These are phyloP conservation scores for Aschersonia sp. DNA, from an alignment of 2,329 filamentous ascomycete species.

Conservation along the genomic window DNA sequence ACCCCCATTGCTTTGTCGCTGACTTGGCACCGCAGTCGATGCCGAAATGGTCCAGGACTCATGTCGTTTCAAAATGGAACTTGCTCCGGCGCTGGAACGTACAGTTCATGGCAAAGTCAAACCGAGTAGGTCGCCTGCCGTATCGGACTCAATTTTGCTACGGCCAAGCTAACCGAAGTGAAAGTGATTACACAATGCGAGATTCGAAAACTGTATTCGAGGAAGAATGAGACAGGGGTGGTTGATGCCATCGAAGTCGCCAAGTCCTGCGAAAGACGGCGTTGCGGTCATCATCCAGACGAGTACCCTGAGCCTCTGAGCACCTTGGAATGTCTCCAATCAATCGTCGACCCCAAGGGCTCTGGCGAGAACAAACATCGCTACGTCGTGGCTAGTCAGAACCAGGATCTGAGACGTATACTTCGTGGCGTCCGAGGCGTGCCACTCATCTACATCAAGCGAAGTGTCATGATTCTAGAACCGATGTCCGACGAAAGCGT, in stretches of 20 bases:
- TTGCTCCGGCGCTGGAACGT: constrained; percentile 60
- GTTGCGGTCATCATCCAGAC: constrained; percentile 64
- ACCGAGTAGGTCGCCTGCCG: constrained; percentile 41
- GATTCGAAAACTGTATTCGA: constrained; percentile 62
- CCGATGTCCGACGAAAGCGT: constrained; percentile 59
- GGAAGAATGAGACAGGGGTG: constrained; percentile 37
- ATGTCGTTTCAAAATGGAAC: constrained; percentile 75
- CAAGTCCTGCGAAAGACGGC: constrained; percentile 59
- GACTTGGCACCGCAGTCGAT: constrained; percentile 41
- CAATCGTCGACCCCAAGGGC: constrained; percentile 66
- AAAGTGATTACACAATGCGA: constrained; percentile 68
- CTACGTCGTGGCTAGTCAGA: constrained; percentile 66
- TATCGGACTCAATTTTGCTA: too few species aligned
- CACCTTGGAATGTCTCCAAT: constrained; percentile 53
- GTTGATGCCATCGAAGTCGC: constrained; percentile 55
- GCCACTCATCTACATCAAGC: constrained; percentile 63
- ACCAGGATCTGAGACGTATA: constrained; percentile 43
- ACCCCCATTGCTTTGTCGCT: neutral
- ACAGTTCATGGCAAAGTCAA: constrained; percentile 82
- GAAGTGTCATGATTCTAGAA: constrained; percentile 58
- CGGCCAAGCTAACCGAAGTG: constrained; percentile 8
- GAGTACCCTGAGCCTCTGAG: constrained; percentile 57
- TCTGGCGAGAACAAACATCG: constrained; percentile 60
- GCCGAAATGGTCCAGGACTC: constrained; percentile 74
- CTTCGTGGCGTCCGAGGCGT: constrained; percentile 57